Evolutionary conservation across 352 stramenopile genomes (phyloP), one percentile per base, ranked within the genome.

Genomic region (Thraustotheca clavata): DNA sequence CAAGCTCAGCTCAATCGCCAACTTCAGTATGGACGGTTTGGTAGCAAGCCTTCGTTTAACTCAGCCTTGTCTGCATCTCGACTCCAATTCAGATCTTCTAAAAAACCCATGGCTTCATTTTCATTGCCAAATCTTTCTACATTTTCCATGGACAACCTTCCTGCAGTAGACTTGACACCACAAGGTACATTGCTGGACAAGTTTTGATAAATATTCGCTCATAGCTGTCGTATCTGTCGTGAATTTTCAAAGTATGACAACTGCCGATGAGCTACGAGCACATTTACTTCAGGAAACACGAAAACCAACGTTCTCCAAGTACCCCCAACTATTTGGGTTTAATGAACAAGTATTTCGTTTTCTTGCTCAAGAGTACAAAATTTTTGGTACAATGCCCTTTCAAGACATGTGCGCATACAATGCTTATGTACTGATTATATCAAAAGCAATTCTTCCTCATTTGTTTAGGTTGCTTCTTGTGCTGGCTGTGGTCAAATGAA

Each of bases 311-410:
- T 31, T 31, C 24, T 52, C 43, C 2, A 18, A 39, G 35, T 32
- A 24, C 41, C 35, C 57, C 11, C 57, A 65, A 43, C 80, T 80
- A 0, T 95, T 93, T 62, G 86, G 86, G 0, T 95, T 95, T 63
- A 83, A 95, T 59, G 82, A 93, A 67, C 72, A 91, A 49, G 80
- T 81, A 0, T 95, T 95, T 49, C 76, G 82, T 0, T 95, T 93
- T 29, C 69, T 95, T 1, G 83, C 86, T 18, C 83, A 77, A 14
- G 73, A 93, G 34, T 95, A 95, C 24, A 62, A 74, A 20, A 39
- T 69, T 1, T 49, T 49, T 27, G 59, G 36, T 4, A 6, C 43
- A 14, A 38, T 81, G 48, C 77, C 72, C 5, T 93, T 91, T 57
- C 74, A 74, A 0, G 73, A 91, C 41, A 83, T 90, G 73, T 94